phyloP scores from a whole-genome alignment of 345 rosid species.

The Adansonia digitata region DNA sequence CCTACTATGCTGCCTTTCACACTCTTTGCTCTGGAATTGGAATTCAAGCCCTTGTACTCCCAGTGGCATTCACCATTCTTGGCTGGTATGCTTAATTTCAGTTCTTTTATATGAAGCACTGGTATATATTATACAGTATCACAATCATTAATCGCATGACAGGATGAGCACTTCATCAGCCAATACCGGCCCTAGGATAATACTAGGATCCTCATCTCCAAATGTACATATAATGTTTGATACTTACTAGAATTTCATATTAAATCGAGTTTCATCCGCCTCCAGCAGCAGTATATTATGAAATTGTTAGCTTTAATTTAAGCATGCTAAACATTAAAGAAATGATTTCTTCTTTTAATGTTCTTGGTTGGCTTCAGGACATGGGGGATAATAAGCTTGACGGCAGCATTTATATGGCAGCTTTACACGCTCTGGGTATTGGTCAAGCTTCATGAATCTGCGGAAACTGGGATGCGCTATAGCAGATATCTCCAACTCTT shows the following conservation, averaged over 20 bases:
- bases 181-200: neutral
- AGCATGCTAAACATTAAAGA: neutral
- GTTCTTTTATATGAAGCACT: neutral
- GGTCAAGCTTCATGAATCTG: constrained; percentile 65
- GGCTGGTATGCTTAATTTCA: constrained; percentile 57
- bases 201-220: neutral
- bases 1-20: constrained; percentile 66
- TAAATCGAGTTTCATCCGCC: neutral
- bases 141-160: neutral
- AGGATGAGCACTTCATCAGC: neutral
- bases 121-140: neutral
- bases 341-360: neutral
- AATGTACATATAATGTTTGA: neutral
- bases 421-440: constrained; percentile 58
- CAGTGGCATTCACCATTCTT: constrained; percentile 63
- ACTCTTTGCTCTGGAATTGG: constrained; percentile 78
- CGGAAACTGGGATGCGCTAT: constrained; percentile 42
- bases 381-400: constrained; percentile 56
- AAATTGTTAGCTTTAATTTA: neutral
- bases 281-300: too few species aligned
- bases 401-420: constrained; percentile 60
- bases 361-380: constrained; percentile 32
- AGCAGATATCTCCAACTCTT: constrained; percentile 64
- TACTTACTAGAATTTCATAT: too few species aligned
- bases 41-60: constrained; percentile 64